Conservation (phyloP, 139 green algal genomes). For the Choricystis sp. region DNA sequence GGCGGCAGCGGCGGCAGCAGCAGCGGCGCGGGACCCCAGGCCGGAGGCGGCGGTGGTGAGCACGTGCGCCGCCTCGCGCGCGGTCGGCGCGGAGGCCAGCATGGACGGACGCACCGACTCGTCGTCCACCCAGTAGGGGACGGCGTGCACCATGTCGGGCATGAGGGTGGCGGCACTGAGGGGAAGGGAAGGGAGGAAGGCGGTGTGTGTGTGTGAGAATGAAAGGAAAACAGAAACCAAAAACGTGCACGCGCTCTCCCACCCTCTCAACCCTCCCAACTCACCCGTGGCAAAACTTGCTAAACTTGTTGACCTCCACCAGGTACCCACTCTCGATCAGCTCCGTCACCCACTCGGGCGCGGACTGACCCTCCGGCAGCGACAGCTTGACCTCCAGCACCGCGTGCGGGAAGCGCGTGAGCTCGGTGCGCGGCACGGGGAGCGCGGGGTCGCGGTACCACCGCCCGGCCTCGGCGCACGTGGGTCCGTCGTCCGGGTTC, state of each 20-base stretch:
- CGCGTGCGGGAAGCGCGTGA: conserved; percentile 85
- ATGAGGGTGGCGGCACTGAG: conserved; percentile 61
- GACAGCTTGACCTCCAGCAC: conserved; percentile 92
- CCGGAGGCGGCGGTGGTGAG: no score
- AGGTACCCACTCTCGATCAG: conserved; percentile 55
- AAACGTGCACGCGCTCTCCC: no score
- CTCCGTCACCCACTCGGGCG: conserved; percentile 72
- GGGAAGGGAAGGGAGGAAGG: no score
- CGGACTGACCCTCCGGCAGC: conserved; percentile 58
- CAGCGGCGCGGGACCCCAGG: no score
- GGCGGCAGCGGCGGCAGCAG: no score
- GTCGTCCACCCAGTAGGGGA: conserved; percentile 93
- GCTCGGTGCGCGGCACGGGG: conserved; percentile 60
- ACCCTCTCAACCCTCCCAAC: no score
- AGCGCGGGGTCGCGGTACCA: conserved; percentile 66
- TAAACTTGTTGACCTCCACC: conserved; percentile 75
- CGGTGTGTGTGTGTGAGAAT: no score
- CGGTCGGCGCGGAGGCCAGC: conserved; percentile 28
- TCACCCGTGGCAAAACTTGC: conserved; percentile 84
- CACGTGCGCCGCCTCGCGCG: conserved; percentile 12
- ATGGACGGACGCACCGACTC: conserved; percentile 47
- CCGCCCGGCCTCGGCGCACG: conserved; percentile 27
- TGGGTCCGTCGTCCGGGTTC: conserved; percentile 68
- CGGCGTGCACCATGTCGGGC: conserved; percentile 66
- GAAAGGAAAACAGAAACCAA: no score